phyloP scores from a whole-genome alignment of 768 basidiomycete genomes.

The Roridomyces roridus region DNA sequence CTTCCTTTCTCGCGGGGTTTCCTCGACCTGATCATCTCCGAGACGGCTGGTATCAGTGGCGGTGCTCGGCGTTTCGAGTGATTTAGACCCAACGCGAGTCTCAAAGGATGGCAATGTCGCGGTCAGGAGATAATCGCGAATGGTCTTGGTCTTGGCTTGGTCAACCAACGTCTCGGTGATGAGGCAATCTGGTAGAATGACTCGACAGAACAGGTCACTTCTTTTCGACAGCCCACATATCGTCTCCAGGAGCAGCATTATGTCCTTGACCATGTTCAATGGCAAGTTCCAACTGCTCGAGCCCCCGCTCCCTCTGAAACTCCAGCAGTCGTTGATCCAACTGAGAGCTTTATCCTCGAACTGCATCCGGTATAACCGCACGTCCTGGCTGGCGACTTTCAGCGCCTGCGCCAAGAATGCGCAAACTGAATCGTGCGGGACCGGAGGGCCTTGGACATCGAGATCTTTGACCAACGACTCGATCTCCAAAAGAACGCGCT shows the following conservation, averaged over 20 bases:
- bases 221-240: slow-evolving; percentile 63
- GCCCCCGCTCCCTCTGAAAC: slow-evolving; percentile 39
- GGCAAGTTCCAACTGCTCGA: slow-evolving; percentile 59
- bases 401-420: slow-evolving; percentile 76
- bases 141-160: slow-evolving; percentile 58
- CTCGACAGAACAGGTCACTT: slow-evolving; percentile 50
- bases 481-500: slow-evolving; percentile 72
- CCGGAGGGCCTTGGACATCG: slow-evolving; percentile 88
- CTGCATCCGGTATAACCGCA: slow-evolving; percentile 81
- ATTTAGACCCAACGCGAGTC: background rate
- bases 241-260: slow-evolving; percentile 66
- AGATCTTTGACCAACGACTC: slow-evolving; percentile 83
- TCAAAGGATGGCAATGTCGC: slow-evolving; percentile 62
- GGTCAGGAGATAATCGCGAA: slow-evolving; percentile 74
- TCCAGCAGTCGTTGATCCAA: slow-evolving; percentile 85
- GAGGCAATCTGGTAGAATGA: slow-evolving; percentile 71
- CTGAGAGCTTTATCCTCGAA: slow-evolving; percentile 85
- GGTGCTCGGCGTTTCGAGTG: slow-evolving; percentile 1
- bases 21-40: slow-evolving; percentile 9
- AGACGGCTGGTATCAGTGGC: slow-evolving; percentile 10
- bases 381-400: slow-evolving; percentile 77
- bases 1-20: slow-evolving; percentile 65
- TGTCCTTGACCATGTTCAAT: slow-evolving; percentile 61
- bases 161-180: slow-evolving; percentile 68
- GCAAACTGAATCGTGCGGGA: slow-evolving; percentile 91